phyloP scores from a whole-genome alignment of 1,284 basidiomycete species.

The Pseudozyma sp. region DNA sequence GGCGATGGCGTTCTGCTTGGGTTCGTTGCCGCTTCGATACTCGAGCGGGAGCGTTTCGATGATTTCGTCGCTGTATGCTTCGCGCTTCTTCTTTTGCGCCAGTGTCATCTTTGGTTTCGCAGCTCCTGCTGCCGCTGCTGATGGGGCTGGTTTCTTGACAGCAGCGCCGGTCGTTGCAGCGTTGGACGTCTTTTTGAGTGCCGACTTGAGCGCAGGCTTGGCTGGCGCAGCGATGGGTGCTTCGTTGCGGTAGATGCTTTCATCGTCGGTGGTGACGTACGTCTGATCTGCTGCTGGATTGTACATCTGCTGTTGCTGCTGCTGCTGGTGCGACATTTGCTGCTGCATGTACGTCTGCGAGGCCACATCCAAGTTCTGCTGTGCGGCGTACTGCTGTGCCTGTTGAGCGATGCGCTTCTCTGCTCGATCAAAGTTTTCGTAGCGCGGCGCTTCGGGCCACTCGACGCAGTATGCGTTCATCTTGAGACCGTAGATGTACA shows the following conservation, averaged over 20 bases:
- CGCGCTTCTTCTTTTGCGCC: constrained; percentile 79
- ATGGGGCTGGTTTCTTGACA: constrained; percentile 17
- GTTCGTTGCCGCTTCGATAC: constrained; percentile 83
- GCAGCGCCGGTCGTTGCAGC: constrained; percentile 16
- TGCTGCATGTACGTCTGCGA: constrained; percentile 15
- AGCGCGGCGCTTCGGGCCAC: constrained; percentile 77
- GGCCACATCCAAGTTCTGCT: constrained; percentile 35
- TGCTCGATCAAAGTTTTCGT: constrained; percentile 60
- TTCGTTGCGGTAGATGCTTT: constrained; percentile 39
- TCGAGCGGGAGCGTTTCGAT: constrained; percentile 85
- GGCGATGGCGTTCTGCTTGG: constrained; percentile 68
- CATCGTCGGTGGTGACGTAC: constrained; percentile 64
- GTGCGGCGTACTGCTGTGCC: constrained; percentile 45
- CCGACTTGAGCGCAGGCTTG: constrained; percentile 43
- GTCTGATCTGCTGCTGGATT: constrained; percentile 58
- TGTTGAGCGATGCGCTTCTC: constrained; percentile 52
- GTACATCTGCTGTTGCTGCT: constrained; percentile 17
- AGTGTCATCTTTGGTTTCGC: constrained; percentile 77
- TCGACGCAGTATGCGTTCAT: constrained; percentile 94
- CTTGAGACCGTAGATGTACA: constrained; percentile 88
- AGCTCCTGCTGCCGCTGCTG: constrained; percentile 10
- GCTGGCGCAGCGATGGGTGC: constrained; percentile 21
- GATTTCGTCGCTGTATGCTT: constrained; percentile 71
- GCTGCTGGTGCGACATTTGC: constrained; percentile 16
- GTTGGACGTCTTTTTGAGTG: constrained; percentile 39